Evolutionary conservation across 2,329 filamentous ascomycete species (phyloP).

Genomic region (Scedosporium minutisporum): DNA sequence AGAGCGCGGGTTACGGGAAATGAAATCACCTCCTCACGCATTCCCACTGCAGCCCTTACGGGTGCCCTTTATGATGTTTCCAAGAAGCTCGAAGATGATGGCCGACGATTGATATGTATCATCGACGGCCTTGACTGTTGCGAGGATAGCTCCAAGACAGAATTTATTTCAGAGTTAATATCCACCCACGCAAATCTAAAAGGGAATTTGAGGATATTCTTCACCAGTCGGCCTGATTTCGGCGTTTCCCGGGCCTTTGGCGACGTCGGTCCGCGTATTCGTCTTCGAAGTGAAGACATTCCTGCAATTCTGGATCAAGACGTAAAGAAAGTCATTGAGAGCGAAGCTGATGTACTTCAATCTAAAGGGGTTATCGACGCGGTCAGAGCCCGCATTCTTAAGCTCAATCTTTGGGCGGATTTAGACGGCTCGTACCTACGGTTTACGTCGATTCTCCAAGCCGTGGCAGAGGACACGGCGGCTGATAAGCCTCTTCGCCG

Average conservation of each 20-base stretch:
- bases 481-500: neutral
- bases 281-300: neutral
- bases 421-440: neutral
- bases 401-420: neutral
- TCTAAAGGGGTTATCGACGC: neutral
- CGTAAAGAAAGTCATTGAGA: neutral
- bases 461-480: neutral
- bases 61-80: neutral
- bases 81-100: neutral
- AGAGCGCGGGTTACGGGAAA: neutral
- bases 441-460: neutral
- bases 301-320: neutral
- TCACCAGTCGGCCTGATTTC: neutral
- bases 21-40: neutral
- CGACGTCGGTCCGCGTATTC: neutral
- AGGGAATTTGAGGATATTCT: neutral
- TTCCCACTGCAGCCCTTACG: neutral
- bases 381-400: neutral
- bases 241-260: neutral
- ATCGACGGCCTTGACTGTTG: neutral
- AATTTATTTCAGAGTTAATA: neutral
- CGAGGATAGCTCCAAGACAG: neutral
- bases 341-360: neutral
- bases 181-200: neutral
- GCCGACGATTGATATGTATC: neutral